Evolutionary conservation across 805 yeast species (phyloP), one percentile per base, ranked within the genome.

Genomic region (Torulaspora maleeae): DNA sequence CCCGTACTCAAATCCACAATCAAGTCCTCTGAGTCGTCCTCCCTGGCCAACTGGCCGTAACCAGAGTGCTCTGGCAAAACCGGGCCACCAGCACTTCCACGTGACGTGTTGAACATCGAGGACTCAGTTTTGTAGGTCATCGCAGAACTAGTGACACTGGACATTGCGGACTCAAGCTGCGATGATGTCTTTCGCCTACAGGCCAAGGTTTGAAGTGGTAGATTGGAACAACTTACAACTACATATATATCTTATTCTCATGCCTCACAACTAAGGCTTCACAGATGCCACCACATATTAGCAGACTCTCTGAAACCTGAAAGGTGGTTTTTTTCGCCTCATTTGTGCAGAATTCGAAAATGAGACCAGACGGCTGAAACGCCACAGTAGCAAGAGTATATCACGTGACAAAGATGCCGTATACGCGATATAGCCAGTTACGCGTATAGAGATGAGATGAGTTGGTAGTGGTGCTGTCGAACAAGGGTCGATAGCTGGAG

Each of bases 1-100:
- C 68, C 66, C 0, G 64, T 50, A 38, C 44, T 56, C 25, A 63
- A 45, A 44, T 63, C 68, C 12, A 63, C 68, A 27, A 63, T 46
- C 46, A 58, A 38, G 43, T 63, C 68, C 15, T 63, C 67, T 2
- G 54, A 51, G 32, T 54, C 58, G 29, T 53, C 57, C 17, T 42
- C 41, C 32, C 38, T 42, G 9, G 28, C 41, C 30, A 25, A n/a
- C 15, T 24, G 28, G 20, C 12, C 27, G 19, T 27, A 35, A 28
- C 17, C 19, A 28, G 10, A n/a, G 36, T 15, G n/a, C 27, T 32
- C 35, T 19, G 16, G 35, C 4, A 32, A 16, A 38, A 17, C 32
- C 7, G 3, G 9, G 35, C 25, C 28, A 20, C 32, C 34, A 9
- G 20, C 24, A 7, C 28, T 17, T 9, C 30, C 20, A 24, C 28